A percentile compares a stretch with the other conserved stretches of the same genome.
phyloP scores from a whole-genome alignment of 2,329 filamentous ascomycete species.

The Alternaria sp. region DNA sequence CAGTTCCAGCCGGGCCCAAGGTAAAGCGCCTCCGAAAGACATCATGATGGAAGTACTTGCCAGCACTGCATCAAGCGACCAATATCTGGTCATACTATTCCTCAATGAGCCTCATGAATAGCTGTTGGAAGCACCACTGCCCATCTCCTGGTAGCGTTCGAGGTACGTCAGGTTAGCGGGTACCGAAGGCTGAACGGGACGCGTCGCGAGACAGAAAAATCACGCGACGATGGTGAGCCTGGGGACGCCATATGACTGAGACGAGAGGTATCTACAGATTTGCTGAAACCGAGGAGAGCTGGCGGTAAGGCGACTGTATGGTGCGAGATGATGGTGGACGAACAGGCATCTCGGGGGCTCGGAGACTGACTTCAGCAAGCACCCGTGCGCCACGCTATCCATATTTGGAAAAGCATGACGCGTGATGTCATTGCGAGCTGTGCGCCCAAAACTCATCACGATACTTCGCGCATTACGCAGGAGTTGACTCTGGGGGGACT shows the following conservation, averaged over 20 bases:
- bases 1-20: neutral
- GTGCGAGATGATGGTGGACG: neutral
- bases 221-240: fast-evolving
- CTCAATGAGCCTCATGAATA: neutral
- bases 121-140: neutral
- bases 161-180: neutral
- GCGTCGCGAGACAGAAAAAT: fast-evolving
- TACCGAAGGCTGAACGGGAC: neutral
- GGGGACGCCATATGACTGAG: fast-evolving
- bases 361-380: neutral
- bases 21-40: neutral
- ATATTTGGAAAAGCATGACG: neutral
- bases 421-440: neutral
- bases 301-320: neutral
- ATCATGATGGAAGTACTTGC: neutral
- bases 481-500: neutral
- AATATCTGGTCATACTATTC: neutral
- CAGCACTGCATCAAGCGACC: neutral
- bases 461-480: neutral
- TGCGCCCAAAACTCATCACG: neutral
- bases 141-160: neutral
- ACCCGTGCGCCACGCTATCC: neutral
- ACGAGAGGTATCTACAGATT: fast-evolving
- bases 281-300: fast-evolving
- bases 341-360: neutral